Evolutionary conservation across 2,329 filamentous ascomycete genomes (phyloP).

Genomic region (Colletotrichum lini): DNA sequence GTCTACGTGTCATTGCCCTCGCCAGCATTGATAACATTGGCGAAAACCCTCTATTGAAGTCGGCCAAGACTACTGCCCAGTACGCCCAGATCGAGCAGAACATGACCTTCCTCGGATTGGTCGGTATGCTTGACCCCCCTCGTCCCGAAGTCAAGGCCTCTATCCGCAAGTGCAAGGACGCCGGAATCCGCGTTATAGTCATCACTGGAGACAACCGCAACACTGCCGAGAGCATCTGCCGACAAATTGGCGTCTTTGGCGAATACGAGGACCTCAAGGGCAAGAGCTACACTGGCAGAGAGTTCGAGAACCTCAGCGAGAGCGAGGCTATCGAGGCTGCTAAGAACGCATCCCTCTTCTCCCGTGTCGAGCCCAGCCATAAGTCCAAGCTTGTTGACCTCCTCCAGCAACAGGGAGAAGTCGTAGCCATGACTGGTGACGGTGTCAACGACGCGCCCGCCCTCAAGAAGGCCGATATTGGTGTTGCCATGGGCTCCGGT

Average conservation of each 20-base stretch:
- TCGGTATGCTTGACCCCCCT: conserved; percentile 97
- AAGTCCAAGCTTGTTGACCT: conserved; percentile 99
- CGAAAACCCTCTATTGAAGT: conserved; percentile 77
- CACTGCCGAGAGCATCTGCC: conserved; percentile 97
- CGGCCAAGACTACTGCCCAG: conserved; percentile 85
- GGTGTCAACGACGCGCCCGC: conserved; percentile 98
- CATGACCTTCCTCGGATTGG: conserved; percentile 93
- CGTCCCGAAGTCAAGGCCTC: conserved; percentile 90
- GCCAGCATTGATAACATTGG: conserved; percentile 85
- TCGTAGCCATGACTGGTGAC: conserved; percentile 99
- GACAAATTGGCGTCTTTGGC: conserved; percentile 95
- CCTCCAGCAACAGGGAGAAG: conserved; percentile 91
- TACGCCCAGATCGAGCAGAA: conserved; percentile 92
- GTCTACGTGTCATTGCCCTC: conserved; percentile 94
- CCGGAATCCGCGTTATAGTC: conserved; percentile 96
- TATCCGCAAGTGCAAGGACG: conserved; percentile 89
- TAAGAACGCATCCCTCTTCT: conserved; percentile 91
- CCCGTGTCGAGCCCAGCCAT: conserved; percentile 93
- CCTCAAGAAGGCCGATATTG: conserved; percentile 98
- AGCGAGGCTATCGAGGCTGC: conserved; percentile 87
- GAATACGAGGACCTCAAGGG: conserved; percentile 84
- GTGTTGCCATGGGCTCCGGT: conserved; percentile 98
- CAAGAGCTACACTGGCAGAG: conserved; percentile 95
- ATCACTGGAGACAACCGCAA: conserved; percentile 99
- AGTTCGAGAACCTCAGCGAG: conserved; percentile 89